A percentile compares a stretch with the other conserved stretches of the same genome.
phyloP scores from a whole-genome alignment of 306 rosid genomes.

The Glycine latifolia region DNA sequence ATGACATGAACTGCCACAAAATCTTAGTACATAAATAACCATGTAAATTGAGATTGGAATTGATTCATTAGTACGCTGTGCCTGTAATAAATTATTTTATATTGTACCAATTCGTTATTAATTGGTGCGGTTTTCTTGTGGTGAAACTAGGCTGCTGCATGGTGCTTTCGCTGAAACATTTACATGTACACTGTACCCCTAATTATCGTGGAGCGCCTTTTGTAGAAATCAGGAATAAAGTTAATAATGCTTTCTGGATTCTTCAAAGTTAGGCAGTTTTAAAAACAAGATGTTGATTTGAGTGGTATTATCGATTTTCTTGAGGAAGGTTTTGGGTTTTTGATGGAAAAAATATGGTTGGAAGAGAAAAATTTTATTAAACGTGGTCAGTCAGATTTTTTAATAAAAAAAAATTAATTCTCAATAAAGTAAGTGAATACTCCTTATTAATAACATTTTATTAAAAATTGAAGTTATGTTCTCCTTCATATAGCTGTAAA shows the following conservation, averaged over 20 bases:
- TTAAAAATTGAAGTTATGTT: neutral
- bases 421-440: too few relatives aligned
- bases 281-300: too few relatives aligned
- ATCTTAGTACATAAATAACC: slow-evolving; percentile 55
- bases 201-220: neutral
- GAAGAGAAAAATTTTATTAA: too few relatives aligned
- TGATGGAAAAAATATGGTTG: too few relatives aligned
- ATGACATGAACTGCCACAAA: slow-evolving; percentile 9
- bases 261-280: neutral
- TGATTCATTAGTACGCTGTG: slow-evolving; percentile 8
- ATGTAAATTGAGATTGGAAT: slow-evolving; percentile 15
- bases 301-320: too few relatives aligned
- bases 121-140: slow-evolving; percentile 28
- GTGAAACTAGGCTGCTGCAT: slow-evolving; percentile 16
- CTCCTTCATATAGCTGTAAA: slow-evolving; percentile 26
- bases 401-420: too few relatives aligned
- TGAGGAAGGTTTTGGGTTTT: too few relatives aligned
- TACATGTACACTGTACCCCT: slow-evolving; percentile 2
- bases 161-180: slow-evolving; percentile 33
- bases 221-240: slow-evolving; percentile 21
- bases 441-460: too few relatives aligned
- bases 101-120: neutral
- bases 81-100: neutral
- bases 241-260: slow-evolving; percentile 21
- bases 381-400: too few relatives aligned